Percentiles rank a stretch among this genome's conserved stretches.
phyloP scores from a whole-genome alignment of 371 early-diverging fungal genomes.

The Mucor piriformis region DNA sequence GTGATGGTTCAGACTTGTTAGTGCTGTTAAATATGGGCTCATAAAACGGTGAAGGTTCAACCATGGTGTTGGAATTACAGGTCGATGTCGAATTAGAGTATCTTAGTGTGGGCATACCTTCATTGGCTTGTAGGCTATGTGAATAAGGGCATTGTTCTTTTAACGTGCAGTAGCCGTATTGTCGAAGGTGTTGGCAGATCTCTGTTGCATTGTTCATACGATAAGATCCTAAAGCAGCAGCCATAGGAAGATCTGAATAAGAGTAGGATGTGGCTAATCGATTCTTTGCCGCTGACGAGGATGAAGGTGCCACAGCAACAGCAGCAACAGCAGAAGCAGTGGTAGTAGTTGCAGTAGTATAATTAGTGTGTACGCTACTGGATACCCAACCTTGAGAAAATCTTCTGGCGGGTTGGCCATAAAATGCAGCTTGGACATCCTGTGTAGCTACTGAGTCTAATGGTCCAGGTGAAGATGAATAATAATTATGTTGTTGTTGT shows the following conservation, averaged over 20 bases:
- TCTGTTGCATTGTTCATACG: neutral
- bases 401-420: constrained; percentile 25
- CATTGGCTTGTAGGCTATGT: too few relatives aligned
- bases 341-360: too few relatives aligned
- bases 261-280: constrained; percentile 39
- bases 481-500: neutral
- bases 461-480: neutral
- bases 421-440: constrained; percentile 36
- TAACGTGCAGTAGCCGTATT: constrained; percentile 61
- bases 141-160: constrained; percentile 63
- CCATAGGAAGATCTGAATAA: constrained; percentile 31
- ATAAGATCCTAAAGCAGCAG: constrained; percentile 3
- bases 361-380: too few relatives aligned
- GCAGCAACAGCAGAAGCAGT: too few relatives aligned
- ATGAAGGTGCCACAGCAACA: too few relatives aligned
- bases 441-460: constrained; percentile 1
- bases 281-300: neutral
- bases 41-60: neutral
- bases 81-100: neutral
- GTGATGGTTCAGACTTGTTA: neutral
- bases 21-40: neutral
- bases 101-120: neutral
- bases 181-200: constrained; percentile 45
- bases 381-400: constrained; percentile 41
- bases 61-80: neutral